A percentile compares a stretch with the other conserved stretches of the same genome.
phyloP scores from a whole-genome alignment of 2,329 filamentous ascomycete species.

The Didymella pomorum region DNA sequence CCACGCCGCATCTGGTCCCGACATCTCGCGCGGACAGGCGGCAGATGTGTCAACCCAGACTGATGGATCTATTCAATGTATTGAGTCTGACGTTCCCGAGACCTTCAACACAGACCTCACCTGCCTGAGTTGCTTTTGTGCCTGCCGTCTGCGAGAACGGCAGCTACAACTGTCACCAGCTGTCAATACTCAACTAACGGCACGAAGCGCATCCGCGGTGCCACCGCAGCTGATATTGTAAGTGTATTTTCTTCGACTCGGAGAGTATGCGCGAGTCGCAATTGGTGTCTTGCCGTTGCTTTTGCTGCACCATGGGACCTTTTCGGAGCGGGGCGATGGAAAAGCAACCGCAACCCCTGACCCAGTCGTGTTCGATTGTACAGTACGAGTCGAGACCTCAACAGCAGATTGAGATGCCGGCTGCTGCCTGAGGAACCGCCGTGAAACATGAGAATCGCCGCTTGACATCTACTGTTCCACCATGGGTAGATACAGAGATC shows the following conservation, averaged over 20 bases:
- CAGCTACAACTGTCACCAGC: conserved; percentile 14
- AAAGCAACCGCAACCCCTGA: conserved; percentile 12
- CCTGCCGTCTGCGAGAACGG: conserved; percentile 1
- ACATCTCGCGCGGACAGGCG: neutral
- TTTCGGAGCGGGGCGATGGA: conserved; percentile 12
- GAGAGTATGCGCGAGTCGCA: neutral
- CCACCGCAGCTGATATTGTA: conserved; percentile 8
- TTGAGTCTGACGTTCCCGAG: neutral
- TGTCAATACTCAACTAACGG: conserved; percentile 1
- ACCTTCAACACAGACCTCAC: neutral
- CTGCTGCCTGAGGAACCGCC: neutral
- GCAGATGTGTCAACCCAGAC: neutral
- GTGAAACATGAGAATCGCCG: conserved; percentile 10
- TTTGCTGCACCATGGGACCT: conserved; percentile 1
- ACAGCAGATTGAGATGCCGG: neutral
- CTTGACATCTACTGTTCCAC: conserved; percentile 4
- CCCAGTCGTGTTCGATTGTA: conserved; percentile 4
- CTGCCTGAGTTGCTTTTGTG: neutral
- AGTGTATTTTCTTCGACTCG: neutral
- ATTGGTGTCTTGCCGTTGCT: conserved; percentile 9
- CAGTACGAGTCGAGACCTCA: conserved; percentile 10
- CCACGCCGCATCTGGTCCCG: conserved; percentile 6
- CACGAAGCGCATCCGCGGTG: conserved; percentile 4
- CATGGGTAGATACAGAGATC: conserved; percentile 2
- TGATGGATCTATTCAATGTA: neutral